Conservation (phyloP, 2,329 filamentous ascomycete genomes). For the Fusarium multiceps region DNA sequence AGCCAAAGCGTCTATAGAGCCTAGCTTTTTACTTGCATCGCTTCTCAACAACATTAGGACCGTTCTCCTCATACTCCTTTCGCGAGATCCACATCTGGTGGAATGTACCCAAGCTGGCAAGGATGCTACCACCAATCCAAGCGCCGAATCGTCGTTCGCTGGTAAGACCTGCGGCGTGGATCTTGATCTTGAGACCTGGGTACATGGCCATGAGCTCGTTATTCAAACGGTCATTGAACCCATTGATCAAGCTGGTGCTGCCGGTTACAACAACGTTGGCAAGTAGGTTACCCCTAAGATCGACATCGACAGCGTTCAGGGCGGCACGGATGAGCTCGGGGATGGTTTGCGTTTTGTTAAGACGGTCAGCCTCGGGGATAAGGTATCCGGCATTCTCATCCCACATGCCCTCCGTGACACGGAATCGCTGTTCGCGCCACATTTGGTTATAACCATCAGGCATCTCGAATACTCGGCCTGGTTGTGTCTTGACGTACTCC, state of each 20-base stretch:
- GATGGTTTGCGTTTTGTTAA: conserved; percentile 81
- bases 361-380: conserved; percentile 56
- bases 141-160: conserved; percentile 91
- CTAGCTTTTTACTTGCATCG: conserved; percentile 78
- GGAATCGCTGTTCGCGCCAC: conserved; percentile 89
- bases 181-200: conserved; percentile 86
- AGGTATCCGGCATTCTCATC: conserved; percentile 81
- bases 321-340: conserved; percentile 83
- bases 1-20: conserved; percentile 30
- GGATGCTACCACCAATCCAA: conserved; percentile 96
- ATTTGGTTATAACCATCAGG: conserved; percentile 96
- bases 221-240: conserved; percentile 91
- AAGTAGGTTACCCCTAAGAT: conserved; percentile 84
- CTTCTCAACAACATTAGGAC: conserved; percentile 90
- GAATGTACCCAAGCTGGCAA: conserved; percentile 95
- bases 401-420: conserved; percentile 89
- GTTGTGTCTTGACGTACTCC: conserved; percentile 77
- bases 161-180: conserved; percentile 86
- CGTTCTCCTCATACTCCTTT: conserved; percentile 98
- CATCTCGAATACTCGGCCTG: conserved; percentile 93
- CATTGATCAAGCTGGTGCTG: conserved; percentile 85
- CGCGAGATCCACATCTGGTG: conserved; percentile 99
- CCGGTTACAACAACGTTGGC: conserved; percentile 94
- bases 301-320: conserved; percentile 85
- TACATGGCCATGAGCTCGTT: conserved; percentile 84